Base-by-base conservation (phyloP, 805 yeast species). In the Metschnikowia rubicola region DNA sequence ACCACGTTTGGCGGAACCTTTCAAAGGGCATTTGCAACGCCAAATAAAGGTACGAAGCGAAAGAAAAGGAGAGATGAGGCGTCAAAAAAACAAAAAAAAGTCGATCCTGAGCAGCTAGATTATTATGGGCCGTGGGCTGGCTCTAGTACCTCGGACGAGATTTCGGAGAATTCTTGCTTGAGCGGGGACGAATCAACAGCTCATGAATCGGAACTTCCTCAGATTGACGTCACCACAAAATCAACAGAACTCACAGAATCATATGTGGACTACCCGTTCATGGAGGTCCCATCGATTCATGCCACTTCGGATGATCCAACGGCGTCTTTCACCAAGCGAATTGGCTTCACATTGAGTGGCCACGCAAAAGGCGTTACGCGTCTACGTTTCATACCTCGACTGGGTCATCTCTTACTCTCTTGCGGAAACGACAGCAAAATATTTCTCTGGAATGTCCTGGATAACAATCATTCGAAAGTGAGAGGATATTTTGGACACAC, bases 341-440 rank as follows among this genome's bases (percentile, higher is more conserved):
- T 75, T n/a, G 64, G 78, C 1, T 78, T 77, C 53, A 73, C 77
- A 0, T 82, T 78, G 62, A 58, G 66, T 1, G 96, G 91, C 1
- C 96, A 90, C 64, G 47, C 58, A 0, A 78, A 77, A 33, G 96
- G 96, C 2, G 79, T 86, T 0, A 83, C 81, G 30, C 74, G 79
- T 35, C 50, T 89, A 0, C 75, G 75, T 48, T 79, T 82, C 54
- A 73, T 87, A 47, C 96, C 96, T 0, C 62, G 62, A 1, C 73
- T 86, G 9, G 94, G 92, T 0, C 96, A 89, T 65, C 63, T 90
- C 26, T 69, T 89, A 12, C 63, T 89, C 8, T 81, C 94, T 0
- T 79, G 87, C 51, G 96, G 96, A 2, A 85, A 86, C 59, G 96
- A 89, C 60, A 67, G 73, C 28, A 69, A 73, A 32, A 74, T 89